Base-by-base conservation (phyloP, 805 yeast genomes). In the Metschnikowia hibisci region DNA sequence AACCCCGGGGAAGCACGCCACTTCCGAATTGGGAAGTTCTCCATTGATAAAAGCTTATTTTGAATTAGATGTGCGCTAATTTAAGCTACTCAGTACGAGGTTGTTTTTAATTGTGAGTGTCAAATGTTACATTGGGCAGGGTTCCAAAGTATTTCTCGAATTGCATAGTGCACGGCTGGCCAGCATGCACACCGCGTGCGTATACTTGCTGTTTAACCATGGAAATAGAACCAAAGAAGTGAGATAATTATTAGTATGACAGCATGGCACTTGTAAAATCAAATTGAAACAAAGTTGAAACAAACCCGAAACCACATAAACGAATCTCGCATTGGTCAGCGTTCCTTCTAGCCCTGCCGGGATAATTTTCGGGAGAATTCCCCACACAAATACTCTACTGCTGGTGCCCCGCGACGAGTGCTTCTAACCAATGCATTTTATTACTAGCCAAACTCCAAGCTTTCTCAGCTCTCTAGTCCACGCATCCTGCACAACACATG, bases 401-500 rank as follows among this genome's bases (percentile, higher is more conserved):
- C 32, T 18, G 13, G n/a, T 22, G 33, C 40, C 40, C 40, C 40
- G 27, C 40, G 28, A 14, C 33, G 13, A 13, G 33, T 29, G 40
- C 28, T 29, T 10, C 40, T 37, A 29, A 37, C 40, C 34, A 25
- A 13, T 37, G 40, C 40, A 29, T n/a, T 13, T n/a, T n/a, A n/a
- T n/a, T n/a, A 15, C 16, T 26, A 37, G 9, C 14, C 6, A 33
- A 20, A 37, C 18, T 3, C 12, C 14, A 13, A 12, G 14, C 6
- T 14, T 37, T 29, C 20, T 22, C 27, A 32, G 15, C 39, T 18
- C 13, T 20, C 31, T 28, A 28, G n/a, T 2, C 15, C 12, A 13
- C 18, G 16, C 14, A 4, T 16, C 31, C 39, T 35, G 39, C 39
- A 35, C 16, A 12, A 12, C 10, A 4, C 39, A 8, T 26, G 39